Evolutionary conservation across 1,284 basidiomycete genomes (phyloP), one percentile per base, ranked within the genome.

Genomic region (Heterobasidion occidentale): DNA sequence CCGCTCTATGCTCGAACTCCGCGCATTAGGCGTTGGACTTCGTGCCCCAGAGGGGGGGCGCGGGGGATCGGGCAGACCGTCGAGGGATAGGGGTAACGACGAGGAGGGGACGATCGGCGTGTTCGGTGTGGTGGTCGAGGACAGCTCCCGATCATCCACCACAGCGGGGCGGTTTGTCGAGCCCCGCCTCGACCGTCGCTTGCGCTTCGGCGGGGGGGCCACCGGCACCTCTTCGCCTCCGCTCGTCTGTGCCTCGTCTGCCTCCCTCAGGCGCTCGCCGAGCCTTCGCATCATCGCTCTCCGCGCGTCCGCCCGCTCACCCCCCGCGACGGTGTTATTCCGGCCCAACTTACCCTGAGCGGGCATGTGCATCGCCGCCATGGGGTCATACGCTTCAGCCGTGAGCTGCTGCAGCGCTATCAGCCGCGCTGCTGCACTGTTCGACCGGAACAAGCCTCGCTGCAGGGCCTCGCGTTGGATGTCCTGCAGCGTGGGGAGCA

Each of bases 341-440:
- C 89, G 77, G 57, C 72, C 74, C 20, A 90, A 71, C 60, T 77
- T 78, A 9, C 68, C 73, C 3, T 71, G 68, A 27, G 71, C 71
- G 19, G 77, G 77, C 27, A 81, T 77, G 7, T 82, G 78, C 9
- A 69, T 61, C 7, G 77, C 69, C n/a, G 64, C 74, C 27, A 68
- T 63, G 50, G 63, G 50, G 57, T 86, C 82, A 60, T 84, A 77
- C 38, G 77, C 76, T 38, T 81, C 84, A 20, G 84, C 83, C 1
- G 83, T 88, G 52, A 91, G 73, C 65, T 90, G 90, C 62, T 84
- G 80, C 77, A 90, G 79, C 9, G 87, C 86, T 74, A 85, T 77
- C 67, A 83, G 80, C 53, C 82, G 79, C 27, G 82, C 79, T 8
- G 76, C 73, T 33, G 88, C 86, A 66, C 89, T 91, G 65, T 90